These are phyloP conservation scores for Starmera pachycereana DNA, from an alignment of 805 yeast species.

Conservation along the genomic window DNA sequence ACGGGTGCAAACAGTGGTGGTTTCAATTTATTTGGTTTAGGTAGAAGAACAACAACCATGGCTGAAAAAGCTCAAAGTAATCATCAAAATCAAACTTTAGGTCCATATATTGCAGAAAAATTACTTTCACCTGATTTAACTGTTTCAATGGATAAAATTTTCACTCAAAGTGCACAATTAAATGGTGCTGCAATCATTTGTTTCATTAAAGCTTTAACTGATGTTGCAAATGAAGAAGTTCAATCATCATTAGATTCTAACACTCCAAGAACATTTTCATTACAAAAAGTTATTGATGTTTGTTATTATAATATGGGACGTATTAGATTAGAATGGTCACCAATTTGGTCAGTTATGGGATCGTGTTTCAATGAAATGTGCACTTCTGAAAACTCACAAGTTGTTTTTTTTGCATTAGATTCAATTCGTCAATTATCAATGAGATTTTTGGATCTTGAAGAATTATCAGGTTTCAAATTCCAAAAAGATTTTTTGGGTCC, in stretches of 20 bases:
- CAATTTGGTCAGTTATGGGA: slow-evolving; percentile 90
- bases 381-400: slow-evolving; percentile 62
- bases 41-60: slow-evolving; percentile 38
- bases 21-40: slow-evolving; percentile 45
- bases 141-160: slow-evolving; percentile 78
- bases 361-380: slow-evolving; percentile 80
- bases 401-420: slow-evolving; percentile 86
- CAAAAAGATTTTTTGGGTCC: slow-evolving; percentile 92
- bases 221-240: slow-evolving; percentile 84
- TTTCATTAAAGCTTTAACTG: slow-evolving; percentile 79
- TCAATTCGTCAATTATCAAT: slow-evolving; percentile 87
- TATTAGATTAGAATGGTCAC: slow-evolving; percentile 94
- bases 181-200: slow-evolving; percentile 78
- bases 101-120: slow-evolving; percentile 44
- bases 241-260: slow-evolving; percentile 74
- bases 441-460: slow-evolving; percentile 89
- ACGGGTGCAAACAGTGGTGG: slow-evolving; percentile 12
- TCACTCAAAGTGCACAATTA: slow-evolving; percentile 69
- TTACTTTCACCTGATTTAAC: slow-evolving; percentile 60
- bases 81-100: slow-evolving; percentile 60
- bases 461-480: slow-evolving; percentile 88
- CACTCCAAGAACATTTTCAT: slow-evolving; percentile 83
- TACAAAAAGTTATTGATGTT: slow-evolving; percentile 94
- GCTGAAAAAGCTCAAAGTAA: slow-evolving; percentile 61
- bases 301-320: slow-evolving; percentile 97